Evolutionary conservation across 1,284 basidiomycete species (phyloP).

Genomic region (Inonotus hispidus): DNA sequence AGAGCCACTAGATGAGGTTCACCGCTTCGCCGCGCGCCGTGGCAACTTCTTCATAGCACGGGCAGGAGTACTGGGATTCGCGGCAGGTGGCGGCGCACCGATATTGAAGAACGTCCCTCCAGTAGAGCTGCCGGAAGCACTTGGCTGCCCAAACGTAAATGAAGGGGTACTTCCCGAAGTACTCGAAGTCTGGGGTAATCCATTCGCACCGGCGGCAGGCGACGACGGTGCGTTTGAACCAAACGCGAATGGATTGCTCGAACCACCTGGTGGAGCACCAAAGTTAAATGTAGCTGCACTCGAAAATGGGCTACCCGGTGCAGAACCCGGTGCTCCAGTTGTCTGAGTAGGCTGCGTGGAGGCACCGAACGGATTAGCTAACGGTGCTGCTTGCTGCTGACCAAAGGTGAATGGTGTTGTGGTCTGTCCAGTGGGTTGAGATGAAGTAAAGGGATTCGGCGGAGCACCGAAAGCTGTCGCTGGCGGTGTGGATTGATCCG

Average conservation of each 20-base stretch:
- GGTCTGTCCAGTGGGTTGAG: constrained; percentile 28
- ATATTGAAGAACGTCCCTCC: constrained; percentile 28
- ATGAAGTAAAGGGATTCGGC: constrained; percentile 37
- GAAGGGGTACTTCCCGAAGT: constrained; percentile 30
- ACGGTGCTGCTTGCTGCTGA: constrained; percentile 26
- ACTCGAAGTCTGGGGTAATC: constrained; percentile 30
- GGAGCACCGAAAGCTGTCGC: constrained; percentile 34
- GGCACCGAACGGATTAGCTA: constrained; percentile 1
- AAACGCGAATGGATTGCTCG: constrained; percentile 20
- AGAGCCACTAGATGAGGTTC: background rate
- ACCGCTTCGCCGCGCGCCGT: constrained; percentile 24
- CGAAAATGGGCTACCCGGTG: constrained; percentile 29
- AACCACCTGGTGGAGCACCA: constrained; percentile 16
- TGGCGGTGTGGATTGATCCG: constrained; percentile 11
- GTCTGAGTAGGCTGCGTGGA: constrained; percentile 1
- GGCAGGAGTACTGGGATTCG: constrained; percentile 31
- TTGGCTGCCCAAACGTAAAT: constrained; percentile 28
- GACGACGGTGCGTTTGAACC: constrained; percentile 47
- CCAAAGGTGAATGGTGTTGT: constrained; percentile 36
- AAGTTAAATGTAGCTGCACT: constrained; percentile 27
- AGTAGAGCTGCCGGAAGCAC: constrained; percentile 25
- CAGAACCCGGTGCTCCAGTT: constrained; percentile 22
- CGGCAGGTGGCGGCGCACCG: constrained; percentile 29
- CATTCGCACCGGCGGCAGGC: constrained; percentile 38
- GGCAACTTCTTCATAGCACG: constrained; percentile 53